Evolutionary conservation across 495 filamentous ascomycete genomes (phyloP).

Genomic region (Amorphotheca resinae): DNA sequence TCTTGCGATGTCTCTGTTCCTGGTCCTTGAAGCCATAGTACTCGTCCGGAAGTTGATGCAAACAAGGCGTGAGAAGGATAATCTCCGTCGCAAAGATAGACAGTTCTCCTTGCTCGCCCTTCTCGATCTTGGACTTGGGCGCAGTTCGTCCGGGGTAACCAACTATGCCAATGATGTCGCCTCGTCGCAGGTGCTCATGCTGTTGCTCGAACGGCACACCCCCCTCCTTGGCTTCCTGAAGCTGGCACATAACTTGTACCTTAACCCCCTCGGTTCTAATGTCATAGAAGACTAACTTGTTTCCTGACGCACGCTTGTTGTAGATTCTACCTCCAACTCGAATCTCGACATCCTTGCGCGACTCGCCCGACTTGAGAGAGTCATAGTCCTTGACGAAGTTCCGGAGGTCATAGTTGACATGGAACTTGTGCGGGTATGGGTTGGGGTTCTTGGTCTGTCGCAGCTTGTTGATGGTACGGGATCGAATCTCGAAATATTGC

Average conservation of each 20-base stretch:
- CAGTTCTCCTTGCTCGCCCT: slow-evolving; percentile 70
- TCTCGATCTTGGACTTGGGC: slow-evolving; percentile 63
- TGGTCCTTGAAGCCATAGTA: slow-evolving; percentile 91
- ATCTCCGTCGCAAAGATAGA: slow-evolving; percentile 88
- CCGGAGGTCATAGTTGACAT: slow-evolving; percentile 63
- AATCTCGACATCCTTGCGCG: slow-evolving; percentile 55
- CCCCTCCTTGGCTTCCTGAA: slow-evolving; percentile 49
- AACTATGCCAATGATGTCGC: slow-evolving; percentile 81
- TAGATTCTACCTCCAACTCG: slow-evolving; percentile 76
- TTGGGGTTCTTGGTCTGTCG: slow-evolving; percentile 68
- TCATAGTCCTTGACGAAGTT: slow-evolving; percentile 65
- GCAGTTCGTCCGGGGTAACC: slow-evolving; percentile 83
- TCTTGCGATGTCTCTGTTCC: slow-evolving; percentile 81
- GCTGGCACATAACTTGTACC: slow-evolving; percentile 86
- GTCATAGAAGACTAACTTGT: slow-evolving; percentile 90
- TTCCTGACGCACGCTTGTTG: slow-evolving; percentile 69
- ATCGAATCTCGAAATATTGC: slow-evolving; percentile 98
- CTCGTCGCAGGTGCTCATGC: slow-evolving; percentile 79
- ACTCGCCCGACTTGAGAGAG: slow-evolving; percentile 74
- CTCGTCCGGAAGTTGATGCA: slow-evolving; percentile 86
- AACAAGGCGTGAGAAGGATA: slow-evolving; percentile 73
- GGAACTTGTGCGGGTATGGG: slow-evolving; percentile 97
- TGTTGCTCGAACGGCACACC: slow-evolving; percentile 64
- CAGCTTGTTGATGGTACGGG: slow-evolving; percentile 71
- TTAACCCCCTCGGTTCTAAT: slow-evolving; percentile 71